Base-by-base conservation (phyloP, 371 early-diverging fungal genomes). In the Sporodiniella umbellata region DNA sequence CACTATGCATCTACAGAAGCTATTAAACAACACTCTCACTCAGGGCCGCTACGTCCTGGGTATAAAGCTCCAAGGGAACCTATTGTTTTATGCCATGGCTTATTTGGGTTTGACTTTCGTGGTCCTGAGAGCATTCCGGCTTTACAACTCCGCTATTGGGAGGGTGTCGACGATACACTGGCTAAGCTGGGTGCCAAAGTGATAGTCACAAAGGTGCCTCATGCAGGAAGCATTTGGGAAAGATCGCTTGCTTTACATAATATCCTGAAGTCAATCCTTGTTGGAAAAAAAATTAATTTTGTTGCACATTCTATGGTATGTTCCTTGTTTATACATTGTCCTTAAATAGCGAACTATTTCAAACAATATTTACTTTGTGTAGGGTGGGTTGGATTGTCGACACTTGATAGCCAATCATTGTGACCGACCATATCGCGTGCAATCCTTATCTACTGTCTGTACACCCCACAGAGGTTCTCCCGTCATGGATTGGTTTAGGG, bases 401-500 rank as follows among this genome's bases (percentile, higher is more conserved):
- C 92, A 90, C 66, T 64, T 95, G 38, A 83, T 93, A 28, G 69
- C 89, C 10, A 90, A 92, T 64, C 66, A 93, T 28, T 71, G 69
- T 3, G 75, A 84, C 33, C 68, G 73, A 43, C 62, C 71, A 25
- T 92, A 86, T 57, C 47, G 65, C 7, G 84, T 95, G 8, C 75
- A 69, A 25, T 87, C 92, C 3, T 64, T 95, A 19, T 90, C 94
- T 1, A 94, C 94, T 1, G 76, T 95, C 15, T 87, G 87, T 6
- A 93, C 96, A 7, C 96, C 96, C 18, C 96, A 95, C 62, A 81
- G 92, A 18, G 96, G 96, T 4, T 83, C 84, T 26, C 83, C 89
- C 12, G 87, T 94, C 56, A 93, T 93, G 92, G 94, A 93, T 69
- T 93, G 90, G 89, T 88, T 86, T 56, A 79, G 88, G 19, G 92